Evolutionary conservation across 805 yeast species (phyloP).

Genomic region (Suhomyces sp.): DNA sequence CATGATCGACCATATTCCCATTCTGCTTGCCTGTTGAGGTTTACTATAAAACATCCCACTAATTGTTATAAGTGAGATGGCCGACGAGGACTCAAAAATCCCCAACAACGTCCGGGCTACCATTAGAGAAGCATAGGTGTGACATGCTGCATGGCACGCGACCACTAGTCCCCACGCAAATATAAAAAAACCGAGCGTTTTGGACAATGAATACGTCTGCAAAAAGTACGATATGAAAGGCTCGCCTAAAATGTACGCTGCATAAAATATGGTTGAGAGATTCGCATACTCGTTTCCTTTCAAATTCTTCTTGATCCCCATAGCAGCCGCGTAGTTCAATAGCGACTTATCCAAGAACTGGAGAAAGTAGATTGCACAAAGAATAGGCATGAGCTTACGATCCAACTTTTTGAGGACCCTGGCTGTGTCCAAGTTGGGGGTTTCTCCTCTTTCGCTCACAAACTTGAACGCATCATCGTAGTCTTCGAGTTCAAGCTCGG

Average conservation of each 20-base stretch:
- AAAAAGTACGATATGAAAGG: slow-evolving; percentile 41
- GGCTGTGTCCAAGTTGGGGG: background rate
- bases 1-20: slow-evolving; percentile 56
- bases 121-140: slow-evolving; percentile 52
- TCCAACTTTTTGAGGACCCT: slow-evolving; percentile 41
- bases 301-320: slow-evolving; percentile 56
- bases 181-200: slow-evolving; percentile 46
- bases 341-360: slow-evolving; percentile 61
- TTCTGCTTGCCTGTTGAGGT: slow-evolving; percentile 49
- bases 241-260: slow-evolving; percentile 52
- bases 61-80: slow-evolving; percentile 55
- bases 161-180: slow-evolving; percentile 54
- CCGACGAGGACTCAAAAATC: slow-evolving; percentile 51
- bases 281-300: slow-evolving; percentile 49
- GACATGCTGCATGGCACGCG: slow-evolving; percentile 48
- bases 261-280: slow-evolving; percentile 52
- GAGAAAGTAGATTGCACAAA: slow-evolving; percentile 52
- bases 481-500: background rate
- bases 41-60: slow-evolving; percentile 63
- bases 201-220: slow-evolving; percentile 53
- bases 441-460: slow-evolving; percentile 3
- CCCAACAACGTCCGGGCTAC: slow-evolving; percentile 54
- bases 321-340: slow-evolving; percentile 58
- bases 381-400: slow-evolving; percentile 42
- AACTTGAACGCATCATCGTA: slow-evolving; percentile 23